A percentile compares a stretch with the other conserved stretches of the same genome.
Evolutionary conservation across 148 eudicot species (phyloP).

Genomic region (Chenopodium berlandieri): DNA sequence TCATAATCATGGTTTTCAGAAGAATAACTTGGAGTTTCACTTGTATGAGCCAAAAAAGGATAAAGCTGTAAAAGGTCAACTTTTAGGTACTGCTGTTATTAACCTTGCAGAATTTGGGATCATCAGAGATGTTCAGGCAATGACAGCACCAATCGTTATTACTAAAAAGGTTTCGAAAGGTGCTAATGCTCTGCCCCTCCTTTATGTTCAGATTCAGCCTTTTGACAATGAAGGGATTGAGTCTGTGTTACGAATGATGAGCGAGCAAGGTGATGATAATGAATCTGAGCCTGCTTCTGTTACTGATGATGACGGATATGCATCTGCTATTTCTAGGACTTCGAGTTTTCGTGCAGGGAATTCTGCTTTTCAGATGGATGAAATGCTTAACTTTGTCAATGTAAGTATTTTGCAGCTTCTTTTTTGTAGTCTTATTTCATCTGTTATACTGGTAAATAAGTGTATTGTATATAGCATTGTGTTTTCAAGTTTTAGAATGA

Average conservation of each 20-base stretch:
- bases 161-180: slow-evolving; percentile 57
- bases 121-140: slow-evolving; percentile 42
- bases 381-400: slow-evolving; percentile 37
- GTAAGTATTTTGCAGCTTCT: slow-evolving; percentile 21
- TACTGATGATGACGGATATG: slow-evolving; percentile 63
- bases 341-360: slow-evolving; percentile 39
- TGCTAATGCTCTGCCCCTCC: slow-evolving; percentile 38
- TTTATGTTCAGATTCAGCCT: slow-evolving; percentile 61
- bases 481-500: background rate
- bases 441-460: background rate
- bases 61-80: slow-evolving; percentile 64
- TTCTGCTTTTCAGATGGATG: slow-evolving; percentile 41
- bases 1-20: slow-evolving; percentile 45
- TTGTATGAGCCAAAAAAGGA: slow-evolving; percentile 76
- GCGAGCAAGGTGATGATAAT: slow-evolving; percentile 49
- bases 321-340: slow-evolving; percentile 46
- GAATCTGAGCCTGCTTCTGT: slow-evolving; percentile 52
- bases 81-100: slow-evolving; percentile 61
- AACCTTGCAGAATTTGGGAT: slow-evolving; percentile 79
- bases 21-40: slow-evolving; percentile 69
- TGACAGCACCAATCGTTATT: slow-evolving; percentile 48
- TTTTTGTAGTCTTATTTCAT: background rate
- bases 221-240: slow-evolving; percentile 64
- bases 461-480: background rate
- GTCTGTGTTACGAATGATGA: slow-evolving; percentile 47